phyloP scores from a whole-genome alignment of 345 rosid species.

The Isatis tinctoria region DNA sequence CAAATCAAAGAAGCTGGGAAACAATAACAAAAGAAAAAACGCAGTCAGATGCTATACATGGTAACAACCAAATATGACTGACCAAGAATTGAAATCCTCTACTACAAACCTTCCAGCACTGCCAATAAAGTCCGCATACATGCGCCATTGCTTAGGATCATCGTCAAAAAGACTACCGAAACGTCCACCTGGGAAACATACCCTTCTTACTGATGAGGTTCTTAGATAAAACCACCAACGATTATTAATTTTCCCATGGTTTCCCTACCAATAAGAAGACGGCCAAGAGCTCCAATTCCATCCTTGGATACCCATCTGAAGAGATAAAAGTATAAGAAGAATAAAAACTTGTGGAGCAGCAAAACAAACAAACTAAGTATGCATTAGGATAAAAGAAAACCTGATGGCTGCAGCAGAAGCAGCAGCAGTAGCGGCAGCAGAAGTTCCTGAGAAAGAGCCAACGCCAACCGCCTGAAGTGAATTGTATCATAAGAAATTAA shows the following conservation, averaged over 20 bases:
- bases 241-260: conserved; percentile 17
- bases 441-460: conserved; percentile 81
- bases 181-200: conserved; percentile 67
- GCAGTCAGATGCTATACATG: background rate
- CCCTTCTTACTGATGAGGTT: conserved; percentile 12
- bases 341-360: background rate
- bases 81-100: background rate
- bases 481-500: conserved; percentile 8
- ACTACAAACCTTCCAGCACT: conserved; percentile 82
- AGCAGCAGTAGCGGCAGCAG: conserved; percentile 93
- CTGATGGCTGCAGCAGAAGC: conserved; percentile 66
- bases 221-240: conserved; percentile 16
- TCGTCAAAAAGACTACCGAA: conserved; percentile 90
- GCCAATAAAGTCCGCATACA: conserved; percentile 99
- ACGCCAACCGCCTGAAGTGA: conserved; percentile 85
- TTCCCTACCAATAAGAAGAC: conserved; percentile 79
- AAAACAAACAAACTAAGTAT: background rate
- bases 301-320: conserved; percentile 98
- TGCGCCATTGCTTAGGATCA: conserved; percentile 99
- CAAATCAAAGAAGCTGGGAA: conserved; percentile 83
- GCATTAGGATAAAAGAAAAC: conserved; percentile 25
- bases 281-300: conserved; percentile 95
- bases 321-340: conserved; percentile 7
- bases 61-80: conserved; percentile 5
- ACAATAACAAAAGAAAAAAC: background rate